These are phyloP conservation scores for Coffea eugenioides DNA, from an alignment of 257 asterid species.

Conservation along the genomic window DNA sequence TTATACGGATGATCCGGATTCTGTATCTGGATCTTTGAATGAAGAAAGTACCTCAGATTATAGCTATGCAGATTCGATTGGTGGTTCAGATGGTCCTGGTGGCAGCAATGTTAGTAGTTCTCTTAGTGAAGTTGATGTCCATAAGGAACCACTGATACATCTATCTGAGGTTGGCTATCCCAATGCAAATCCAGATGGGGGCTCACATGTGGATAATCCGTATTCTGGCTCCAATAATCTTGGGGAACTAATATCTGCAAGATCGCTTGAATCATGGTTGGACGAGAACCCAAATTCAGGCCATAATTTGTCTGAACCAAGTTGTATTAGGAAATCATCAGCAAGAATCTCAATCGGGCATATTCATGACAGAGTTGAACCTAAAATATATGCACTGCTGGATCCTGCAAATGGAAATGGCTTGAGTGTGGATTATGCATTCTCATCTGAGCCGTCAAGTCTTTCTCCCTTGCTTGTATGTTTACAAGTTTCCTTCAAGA, in stretches of 20 bases:
- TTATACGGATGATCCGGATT: constrained; percentile 52
- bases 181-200: constrained; percentile 35
- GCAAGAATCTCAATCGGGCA: constrained; percentile 92
- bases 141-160: constrained; percentile 56
- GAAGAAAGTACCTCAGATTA: constrained; percentile 75
- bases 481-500: constrained; percentile 61
- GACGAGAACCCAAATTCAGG: constrained; percentile 61
- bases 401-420: constrained; percentile 88
- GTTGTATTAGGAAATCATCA: constrained; percentile 48
- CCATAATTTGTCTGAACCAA: constrained; percentile 43
- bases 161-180: constrained; percentile 64
- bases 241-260: constrained; percentile 71
- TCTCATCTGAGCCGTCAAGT: constrained; percentile 70
- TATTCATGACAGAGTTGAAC: constrained; percentile 65
- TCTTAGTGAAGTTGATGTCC: constrained; percentile 41
- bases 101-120: constrained; percentile 44
- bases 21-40: constrained; percentile 65
- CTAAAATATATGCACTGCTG: constrained; percentile 56
- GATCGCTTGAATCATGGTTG: constrained; percentile 91
- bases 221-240: constrained; percentile 46
- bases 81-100: constrained; percentile 51
- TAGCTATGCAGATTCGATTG: constrained; percentile 57
- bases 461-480: constrained; percentile 61
- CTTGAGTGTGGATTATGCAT: constrained; percentile 64
- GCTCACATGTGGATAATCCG: constrained; percentile 30